phyloP scores from a whole-genome alignment of 2,329 filamentous ascomycete genomes.

The Clonostachys rosea region DNA sequence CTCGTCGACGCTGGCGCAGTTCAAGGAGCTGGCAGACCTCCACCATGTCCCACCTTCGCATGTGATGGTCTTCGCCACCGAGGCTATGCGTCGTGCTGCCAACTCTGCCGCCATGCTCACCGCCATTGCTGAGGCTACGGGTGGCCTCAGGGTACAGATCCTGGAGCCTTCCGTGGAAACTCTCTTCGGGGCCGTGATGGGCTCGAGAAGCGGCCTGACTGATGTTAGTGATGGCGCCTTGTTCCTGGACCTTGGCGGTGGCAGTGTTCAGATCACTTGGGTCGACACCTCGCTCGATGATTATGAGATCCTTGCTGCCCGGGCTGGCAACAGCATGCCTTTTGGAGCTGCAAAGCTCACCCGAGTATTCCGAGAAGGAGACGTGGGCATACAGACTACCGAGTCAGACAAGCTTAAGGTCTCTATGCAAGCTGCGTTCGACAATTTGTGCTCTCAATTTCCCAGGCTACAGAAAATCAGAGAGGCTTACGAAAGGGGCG shows the following conservation, averaged over 20 bases:
- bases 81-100: constrained; percentile 76
- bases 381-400: constrained; percentile 31
- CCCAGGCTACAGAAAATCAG: constrained; percentile 37
- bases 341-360: constrained; percentile 57
- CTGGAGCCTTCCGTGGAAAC: constrained; percentile 79
- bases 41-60: constrained; percentile 63
- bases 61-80: constrained; percentile 77
- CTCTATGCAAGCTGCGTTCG: constrained; percentile 57
- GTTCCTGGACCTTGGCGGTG: constrained; percentile 83
- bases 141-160: constrained; percentile 65
- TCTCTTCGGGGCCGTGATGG: constrained; percentile 71
- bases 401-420: constrained; percentile 50
- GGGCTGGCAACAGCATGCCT: constrained; percentile 51
- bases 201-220: constrained; percentile 70
- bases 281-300: constrained; percentile 40
- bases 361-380: constrained; percentile 35
- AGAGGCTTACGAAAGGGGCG: constrained; percentile 23
- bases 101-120: constrained; percentile 67
- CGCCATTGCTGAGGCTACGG: constrained; percentile 55
- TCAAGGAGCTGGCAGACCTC: constrained; percentile 65
- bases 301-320: constrained; percentile 50
- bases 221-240: constrained; percentile 60
- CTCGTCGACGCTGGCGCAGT: constrained; percentile 60
- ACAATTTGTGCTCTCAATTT: constrained; percentile 41
- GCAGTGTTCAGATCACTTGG: constrained; percentile 62